Evolutionary conservation across 2,329 filamentous ascomycete species (phyloP), one percentile per base, ranked within the genome.

Genomic region (Fusarium veterinarium): DNA sequence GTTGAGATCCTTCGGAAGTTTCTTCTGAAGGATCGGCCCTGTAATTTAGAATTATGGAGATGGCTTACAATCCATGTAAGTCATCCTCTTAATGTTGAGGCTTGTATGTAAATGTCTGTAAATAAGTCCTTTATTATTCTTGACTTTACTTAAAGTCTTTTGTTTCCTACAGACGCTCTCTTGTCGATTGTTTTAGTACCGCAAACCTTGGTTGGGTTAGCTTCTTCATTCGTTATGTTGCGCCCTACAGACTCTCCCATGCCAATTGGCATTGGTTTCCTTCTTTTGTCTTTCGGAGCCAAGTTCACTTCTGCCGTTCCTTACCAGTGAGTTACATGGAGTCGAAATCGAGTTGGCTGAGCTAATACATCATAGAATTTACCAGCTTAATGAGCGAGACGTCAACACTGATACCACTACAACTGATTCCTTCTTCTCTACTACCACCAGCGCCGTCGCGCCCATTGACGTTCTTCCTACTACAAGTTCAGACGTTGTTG

Each of bases 171-270:
- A 51, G 9, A 14, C 44, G 13, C 42, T 62, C 52, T 46, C 23
- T 65, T 28, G 11, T 25, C 20, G 2, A 20, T 12, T 59, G 30
- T 31, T 44, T 30, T 31, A 40, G 46, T 44, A 49, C 65, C 25
- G 25, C 55, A 57, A 60, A 49, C 11, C 31, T 60, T 60, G 35
- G 38, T 44, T 49, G 62, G 62, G 56, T 12, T 46, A 52, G 61
- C 65, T 57, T 68, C 65, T 60, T 66, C 65, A 57, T 46, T 66
- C 65, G 9, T 68, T 66, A 69, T 69, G 62, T 61, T 53, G 65
- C 62, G 62, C 62, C 51, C 62, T 41, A 61, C 56, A 69, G 42
- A 56, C 56, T 66, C 49, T 28, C 14, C 56, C 48, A 49, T 57
- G 55, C 49, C 65, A 1, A 41, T 59, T 52, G 65, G 65, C 62